These are phyloP conservation scores for Beauveria caledonica DNA, from an alignment of 2,329 filamentous ascomycete species.

Conservation along the genomic window DNA sequence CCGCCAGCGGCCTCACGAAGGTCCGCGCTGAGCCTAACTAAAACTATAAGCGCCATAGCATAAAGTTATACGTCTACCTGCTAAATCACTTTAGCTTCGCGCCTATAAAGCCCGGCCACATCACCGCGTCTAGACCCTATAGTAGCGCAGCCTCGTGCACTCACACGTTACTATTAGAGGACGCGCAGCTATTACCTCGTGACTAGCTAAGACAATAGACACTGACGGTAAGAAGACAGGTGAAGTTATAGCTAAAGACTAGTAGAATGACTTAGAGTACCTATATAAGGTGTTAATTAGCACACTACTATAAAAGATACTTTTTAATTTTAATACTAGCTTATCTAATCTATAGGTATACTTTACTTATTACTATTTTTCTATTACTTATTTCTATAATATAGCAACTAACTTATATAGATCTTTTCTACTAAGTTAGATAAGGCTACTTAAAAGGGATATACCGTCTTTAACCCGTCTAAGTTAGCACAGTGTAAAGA, in stretches of 20 bases:
- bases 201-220: not conserved
- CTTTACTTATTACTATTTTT: not conserved
- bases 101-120: constrained; percentile 3
- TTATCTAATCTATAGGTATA: constrained; percentile 32
- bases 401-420: no score
- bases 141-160: constrained; percentile 4
- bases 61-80: constrained; percentile 9
- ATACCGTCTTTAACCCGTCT: constrained; percentile 31
- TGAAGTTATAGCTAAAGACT: constrained; percentile 6
- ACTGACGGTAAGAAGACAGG: constrained; percentile 1
- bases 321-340: constrained; percentile 35
- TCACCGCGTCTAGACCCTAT: not conserved
- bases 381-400: no score
- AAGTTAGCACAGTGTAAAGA: no score
- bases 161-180: constrained; percentile 4
- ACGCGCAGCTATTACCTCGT: not conserved
- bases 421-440: constrained; percentile 23
- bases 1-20: constrained; percentile 1
- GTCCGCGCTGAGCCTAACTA: constrained; percentile 4
- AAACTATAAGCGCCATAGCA: constrained; percentile 7
- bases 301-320: constrained; percentile 30
- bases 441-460: constrained; percentile 22
- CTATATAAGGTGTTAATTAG: constrained; percentile 1
- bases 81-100: constrained; percentile 6
- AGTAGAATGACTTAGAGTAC: constrained; percentile 11